Base-by-base conservation (phyloP, 1,139 yeast genomes). In the Meyerozyma carpophila region DNA sequence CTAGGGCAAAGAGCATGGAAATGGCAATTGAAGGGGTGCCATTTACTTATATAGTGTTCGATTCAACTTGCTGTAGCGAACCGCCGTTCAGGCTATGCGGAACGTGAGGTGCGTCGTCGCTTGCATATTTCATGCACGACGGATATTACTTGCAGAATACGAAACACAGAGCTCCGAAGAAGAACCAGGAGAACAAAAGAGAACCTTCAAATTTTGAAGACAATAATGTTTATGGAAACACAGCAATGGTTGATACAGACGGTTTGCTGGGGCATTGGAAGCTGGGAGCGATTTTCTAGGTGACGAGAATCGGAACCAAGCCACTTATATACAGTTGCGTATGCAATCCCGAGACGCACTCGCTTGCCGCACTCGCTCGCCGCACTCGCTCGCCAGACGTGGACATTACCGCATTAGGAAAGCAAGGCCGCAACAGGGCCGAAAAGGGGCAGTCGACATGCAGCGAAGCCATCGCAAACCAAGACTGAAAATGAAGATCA, bases 1-100 rank as follows among this genome's bases (percentile, higher is more conserved):
- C 59, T 49, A 69, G 61, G 31, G 73, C 73, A 49, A 49, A 61
- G 47, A 68, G 61, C 73, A 68, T 68, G 16, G 20, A 20, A 7
- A 21, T 13, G 14, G 20, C 10, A 13, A 31, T 13, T 8, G 34
- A 3, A 13, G 34, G 20, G 14, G 20, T n/a, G 10, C 10, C 16
- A 8, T 8, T 31, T 13, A 31, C 20, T 13, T 31, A 31, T n/a
- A 27, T 27, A 27, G 13, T 9, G 13, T 8, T 7, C 20, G 9
- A 31, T 31, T 9, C 16, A 31, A 8, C 34, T 13, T 11, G n/a
- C n/a, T 31, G 34, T 14, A 31, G 20, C 18, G 20, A 13, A n/a
- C 16, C 34, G 34, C 34, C 34, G 8, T 7, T 21, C 24, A 6
- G 24, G 8, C 24, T 3, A 21, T 21, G 24, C 24, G 5, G 24